Percentiles rank a stretch among this genome's conserved stretches.
These are phyloP conservation scores for Fraxinus greggii DNA, from an alignment of 305 asterid genomes.

Conservation along the genomic window DNA sequence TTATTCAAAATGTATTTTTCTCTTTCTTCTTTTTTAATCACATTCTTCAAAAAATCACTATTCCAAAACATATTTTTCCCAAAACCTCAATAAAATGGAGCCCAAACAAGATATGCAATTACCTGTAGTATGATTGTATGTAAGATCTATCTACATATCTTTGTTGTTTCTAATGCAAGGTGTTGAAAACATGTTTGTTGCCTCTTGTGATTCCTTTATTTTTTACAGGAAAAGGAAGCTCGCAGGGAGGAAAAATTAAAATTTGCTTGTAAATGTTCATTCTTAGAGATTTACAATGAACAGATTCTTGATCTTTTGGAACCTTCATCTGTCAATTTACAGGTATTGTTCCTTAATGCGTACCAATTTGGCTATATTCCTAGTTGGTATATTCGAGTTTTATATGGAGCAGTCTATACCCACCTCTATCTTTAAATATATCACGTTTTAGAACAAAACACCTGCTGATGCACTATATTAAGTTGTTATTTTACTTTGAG, in stretches of 20 bases:
- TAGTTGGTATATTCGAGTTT: not conserved
- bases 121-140: not conserved
- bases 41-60: not conserved
- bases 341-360: slow-evolving; percentile 43
- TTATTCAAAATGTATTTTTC: not conserved
- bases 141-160: slow-evolving; percentile 7
- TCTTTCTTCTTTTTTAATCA: not conserved
- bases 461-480: slow-evolving; percentile 12
- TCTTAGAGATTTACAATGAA: slow-evolving; percentile 91
- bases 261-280: slow-evolving; percentile 85
- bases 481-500: not conserved
- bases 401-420: slow-evolving; percentile 4
- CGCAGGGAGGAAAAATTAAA: slow-evolving; percentile 86
- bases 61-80: not conserved
- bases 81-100: not conserved
- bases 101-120: not conserved
- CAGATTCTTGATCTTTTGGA: slow-evolving; percentile 92
- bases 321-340: slow-evolving; percentile 80
- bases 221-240: slow-evolving; percentile 76
- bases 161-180: not conserved
- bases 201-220: slow-evolving; percentile 18
- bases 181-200: slow-evolving; percentile 2
- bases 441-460: slow-evolving; percentile 6
- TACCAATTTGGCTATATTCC: not conserved
- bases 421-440: not conserved